These are phyloP conservation scores for Asterionellopsis glacialis DNA, from an alignment of 108 stramenopile species.

Conservation along the genomic window DNA sequence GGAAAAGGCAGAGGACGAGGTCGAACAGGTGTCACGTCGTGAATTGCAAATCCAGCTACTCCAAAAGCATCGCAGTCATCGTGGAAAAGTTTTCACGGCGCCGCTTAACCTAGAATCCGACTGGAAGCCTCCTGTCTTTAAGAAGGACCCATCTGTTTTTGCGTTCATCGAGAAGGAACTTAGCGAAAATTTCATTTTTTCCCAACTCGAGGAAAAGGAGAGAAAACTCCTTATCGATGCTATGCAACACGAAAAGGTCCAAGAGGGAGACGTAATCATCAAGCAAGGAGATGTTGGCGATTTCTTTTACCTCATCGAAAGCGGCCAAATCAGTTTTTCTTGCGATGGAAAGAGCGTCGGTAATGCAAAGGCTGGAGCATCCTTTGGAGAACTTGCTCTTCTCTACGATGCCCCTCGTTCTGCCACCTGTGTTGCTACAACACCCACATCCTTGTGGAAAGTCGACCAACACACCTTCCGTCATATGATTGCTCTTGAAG, in stretches of 20 bases:
- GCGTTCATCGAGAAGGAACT: slow-evolving; percentile 51
- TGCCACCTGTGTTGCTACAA: slow-evolving; percentile 73
- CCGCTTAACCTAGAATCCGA: slow-evolving; percentile 69
- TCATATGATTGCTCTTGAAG: slow-evolving; percentile 56
- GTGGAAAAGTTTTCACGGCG: slow-evolving; percentile 75
- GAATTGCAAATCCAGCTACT: neutral
- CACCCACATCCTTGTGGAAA: slow-evolving; percentile 44
- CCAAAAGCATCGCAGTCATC: slow-evolving; percentile 35
- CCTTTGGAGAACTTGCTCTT: slow-evolving; percentile 93
- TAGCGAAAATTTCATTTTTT: slow-evolving; percentile 74
- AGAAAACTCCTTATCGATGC: slow-evolving; percentile 51
- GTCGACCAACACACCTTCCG: slow-evolving; percentile 81
- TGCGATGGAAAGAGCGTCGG: slow-evolving; percentile 70
- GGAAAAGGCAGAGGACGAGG: no score
- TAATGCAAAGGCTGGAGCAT: slow-evolving; percentile 42
- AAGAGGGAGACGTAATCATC: slow-evolving; percentile 68
- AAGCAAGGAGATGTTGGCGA: slow-evolving; percentile 84
- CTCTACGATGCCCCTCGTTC: slow-evolving; percentile 92
- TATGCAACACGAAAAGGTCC: slow-evolving; percentile 45
- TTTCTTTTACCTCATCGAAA: slow-evolving; percentile 79
- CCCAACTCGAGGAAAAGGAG: slow-evolving; percentile 40
- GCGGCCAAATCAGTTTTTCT: slow-evolving; percentile 54
- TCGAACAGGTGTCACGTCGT: neutral
- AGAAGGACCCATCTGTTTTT: slow-evolving; percentile 42
- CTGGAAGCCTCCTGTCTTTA: slow-evolving; percentile 29